Base-by-base conservation (phyloP, 495 filamentous ascomycete genomes). In the Peziza echinospora region DNA sequence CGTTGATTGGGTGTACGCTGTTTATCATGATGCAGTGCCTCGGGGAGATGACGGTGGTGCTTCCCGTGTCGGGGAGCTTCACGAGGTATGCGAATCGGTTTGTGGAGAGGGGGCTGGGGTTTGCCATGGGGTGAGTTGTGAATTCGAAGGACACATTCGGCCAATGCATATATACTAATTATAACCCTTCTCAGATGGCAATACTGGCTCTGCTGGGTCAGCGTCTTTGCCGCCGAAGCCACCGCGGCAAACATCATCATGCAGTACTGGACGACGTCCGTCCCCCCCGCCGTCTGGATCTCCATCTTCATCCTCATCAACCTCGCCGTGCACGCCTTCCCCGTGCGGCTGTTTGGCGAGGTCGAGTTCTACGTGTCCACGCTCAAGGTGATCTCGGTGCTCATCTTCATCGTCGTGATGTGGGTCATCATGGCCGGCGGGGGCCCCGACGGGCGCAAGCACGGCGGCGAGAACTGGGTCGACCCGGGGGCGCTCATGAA, bases 41-140 rank as follows among this genome's bases (percentile, higher is more conserved):
- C 28, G 76, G 77, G 39, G 72, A 83, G 59, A 72, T 72, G 60
- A 73, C 76, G 50, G 72, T 78, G 49, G 82, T 73, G 71, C 67
- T 84, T 43, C 73, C 79, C 3, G 63, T 69, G 58, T 67, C 68
- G 44, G 71, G 71, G 48, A 64, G 64, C 30, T 68, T 75, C 52
- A 68, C 70, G 0, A 64, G 80, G 26, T 85, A 84, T 48, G 81
- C 82, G 24, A 65, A 81, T 41, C 76, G 81, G 43, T 77, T 82
- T 54, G 73, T 84, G 51, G 78, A 84, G 49, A 78, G 80, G 8
- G 78, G 78, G 54, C 67, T 87, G 58, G 83, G 83, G 13, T 86
- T 86, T 53, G 77, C 83, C 30, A 76, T 78, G 54, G 83, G 83
- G 2, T 34, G 26, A n/a, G n/a, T n/a, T n/a, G n/a, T n/a, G n/a